Base-by-base conservation (phyloP, 352 stramenopile genomes). In the Lagenidium sp. region DNA sequence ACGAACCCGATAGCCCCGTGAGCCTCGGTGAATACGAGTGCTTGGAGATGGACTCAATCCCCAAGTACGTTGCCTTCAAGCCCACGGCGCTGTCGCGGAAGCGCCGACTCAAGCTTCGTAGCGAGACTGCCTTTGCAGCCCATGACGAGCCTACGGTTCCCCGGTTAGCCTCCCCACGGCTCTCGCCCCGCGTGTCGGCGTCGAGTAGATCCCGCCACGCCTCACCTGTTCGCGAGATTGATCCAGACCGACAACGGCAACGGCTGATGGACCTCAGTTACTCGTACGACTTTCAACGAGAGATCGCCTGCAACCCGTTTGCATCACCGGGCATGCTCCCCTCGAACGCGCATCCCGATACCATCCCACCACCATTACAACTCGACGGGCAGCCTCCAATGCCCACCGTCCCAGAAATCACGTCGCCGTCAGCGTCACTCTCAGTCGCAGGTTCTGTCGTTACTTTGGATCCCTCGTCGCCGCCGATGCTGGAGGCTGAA, bases 51-150 rank as follows among this genome's bases (percentile, higher is more conserved):
- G 65, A 81, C 21, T 76, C 75, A 7, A 88, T 88, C 39, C 75
- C 75, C 2, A 76, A 85, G 26, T 85, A 85, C 50, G 65, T 69
- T 3, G 74, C 70, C 0, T 85, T 83, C 47, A 82, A 79, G 55
- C 65, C 73, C 6, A 75, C 69, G 20, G 42, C 47, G 4, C 36
- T 59, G 30, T 53, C 51, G 8, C 25, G 44, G 15, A 53, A 53
- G 41, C 31, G 44, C 8, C 44, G 40, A 6, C 25, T 59, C 6
- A 48, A 59, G 32, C 46, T 55, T 28, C 42, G 48, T 15, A 44
- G 34, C 11, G 18, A 43, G 26, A 12, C 68, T 30, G 64, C 72
- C 40, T 56, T 65, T 13, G 50, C n/a, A n/a, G n/a, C n/a, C n/a
- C 63, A 29, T 42, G 52, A 44, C 36, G 28, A 8, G 8, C 28